Conservation (phyloP, 305 asterid genomes). For the Salvia sclarea region DNA sequence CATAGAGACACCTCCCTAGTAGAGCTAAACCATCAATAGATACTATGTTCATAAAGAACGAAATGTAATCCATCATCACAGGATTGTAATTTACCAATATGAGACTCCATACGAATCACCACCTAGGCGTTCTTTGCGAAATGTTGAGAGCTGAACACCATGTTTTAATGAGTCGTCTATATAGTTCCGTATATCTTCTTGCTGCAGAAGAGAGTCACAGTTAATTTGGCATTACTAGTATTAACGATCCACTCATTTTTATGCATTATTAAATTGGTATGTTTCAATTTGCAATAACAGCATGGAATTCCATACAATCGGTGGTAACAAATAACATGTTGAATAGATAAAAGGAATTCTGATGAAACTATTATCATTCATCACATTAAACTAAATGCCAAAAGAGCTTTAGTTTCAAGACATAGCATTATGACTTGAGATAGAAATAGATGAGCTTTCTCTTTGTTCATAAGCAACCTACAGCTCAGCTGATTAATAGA, state of each 20-base stretch:
- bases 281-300: background rate
- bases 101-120: conserved; percentile 96
- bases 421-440: background rate
- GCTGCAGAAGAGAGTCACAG: conserved; percentile 63
- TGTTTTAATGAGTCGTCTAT: conserved; percentile 82
- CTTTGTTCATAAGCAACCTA: conserved; percentile 1
- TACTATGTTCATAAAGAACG: background rate
- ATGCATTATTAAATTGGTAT: background rate
- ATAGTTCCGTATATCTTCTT: conserved; percentile 88
- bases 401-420: background rate
- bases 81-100: conserved; percentile 64
- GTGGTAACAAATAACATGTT: background rate
- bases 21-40: conserved; percentile 19
- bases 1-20: background rate
- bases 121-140: conserved; percentile 88
- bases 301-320: background rate
- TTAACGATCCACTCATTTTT: conserved; percentile 10
- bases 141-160: conserved; percentile 70
- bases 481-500: conserved; percentile 4
- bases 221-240: conserved; percentile 24
- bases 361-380: background rate
- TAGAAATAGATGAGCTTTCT: background rate
- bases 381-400: background rate
- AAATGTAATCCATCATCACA: conserved; percentile 14
- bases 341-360: background rate